These are phyloP conservation scores for Mollisiaceae sp. DNA, from an alignment of 2,329 filamentous ascomycete genomes.

Conservation along the genomic window DNA sequence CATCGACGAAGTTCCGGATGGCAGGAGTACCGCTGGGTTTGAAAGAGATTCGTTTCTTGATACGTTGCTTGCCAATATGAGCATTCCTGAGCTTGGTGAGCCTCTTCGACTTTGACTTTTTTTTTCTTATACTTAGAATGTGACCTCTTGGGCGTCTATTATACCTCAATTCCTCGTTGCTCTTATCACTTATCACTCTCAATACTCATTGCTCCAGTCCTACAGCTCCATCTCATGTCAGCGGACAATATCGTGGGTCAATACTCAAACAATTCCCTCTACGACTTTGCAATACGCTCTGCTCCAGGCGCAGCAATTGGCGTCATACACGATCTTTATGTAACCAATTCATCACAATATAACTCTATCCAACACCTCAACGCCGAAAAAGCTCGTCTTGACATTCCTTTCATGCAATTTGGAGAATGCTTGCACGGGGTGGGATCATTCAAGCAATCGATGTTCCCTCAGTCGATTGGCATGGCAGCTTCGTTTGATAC, in stretches of 20 bases:
- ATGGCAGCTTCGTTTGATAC: slow-evolving; percentile 50
- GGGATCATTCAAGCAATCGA: slow-evolving; percentile 51
- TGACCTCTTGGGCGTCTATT: background rate
- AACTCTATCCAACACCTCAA: slow-evolving; percentile 48
- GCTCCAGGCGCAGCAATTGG: slow-evolving; percentile 47
- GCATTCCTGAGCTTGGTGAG: slow-evolving; percentile 28
- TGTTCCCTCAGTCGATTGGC: slow-evolving; percentile 50
- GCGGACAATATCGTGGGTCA: slow-evolving; percentile 48
- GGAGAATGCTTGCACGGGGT: slow-evolving; percentile 53
- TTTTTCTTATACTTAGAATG: too few species aligned
- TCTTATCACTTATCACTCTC: background rate
- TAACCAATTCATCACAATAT: slow-evolving; percentile 49
- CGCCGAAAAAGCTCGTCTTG: slow-evolving; percentile 45
- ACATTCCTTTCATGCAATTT: slow-evolving; percentile 50
- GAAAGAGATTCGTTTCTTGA: slow-evolving; percentile 25
- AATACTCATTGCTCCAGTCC: slow-evolving; percentile 31
- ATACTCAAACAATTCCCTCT: slow-evolving; percentile 29
- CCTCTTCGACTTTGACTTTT: background rate
- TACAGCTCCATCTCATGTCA: slow-evolving; percentile 53
- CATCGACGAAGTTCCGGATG: background rate
- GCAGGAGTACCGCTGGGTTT: background rate
- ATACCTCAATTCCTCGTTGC: background rate
- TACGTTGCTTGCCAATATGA: slow-evolving; percentile 28
- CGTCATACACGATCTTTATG: slow-evolving; percentile 51
- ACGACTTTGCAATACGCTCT: slow-evolving; percentile 41